Percentiles rank a stretch among this genome's conserved stretches.
phyloP scores from a whole-genome alignment of 208 protist species.

The Angomonas ambiguus region DNA sequence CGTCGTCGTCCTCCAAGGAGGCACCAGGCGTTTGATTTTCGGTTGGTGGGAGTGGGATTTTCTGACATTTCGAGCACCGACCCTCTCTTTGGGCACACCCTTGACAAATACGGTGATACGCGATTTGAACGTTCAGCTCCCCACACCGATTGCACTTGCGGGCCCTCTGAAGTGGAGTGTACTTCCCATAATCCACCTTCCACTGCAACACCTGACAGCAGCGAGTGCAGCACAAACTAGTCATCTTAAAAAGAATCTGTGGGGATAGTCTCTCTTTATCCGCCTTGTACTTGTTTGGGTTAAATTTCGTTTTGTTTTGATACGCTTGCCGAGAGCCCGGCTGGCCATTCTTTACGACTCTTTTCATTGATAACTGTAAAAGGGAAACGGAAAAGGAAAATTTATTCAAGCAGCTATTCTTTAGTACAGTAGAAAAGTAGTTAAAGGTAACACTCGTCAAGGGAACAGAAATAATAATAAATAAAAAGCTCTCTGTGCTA shows the following conservation, averaged over 20 bases:
- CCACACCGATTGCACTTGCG: slow-evolving; percentile 71
- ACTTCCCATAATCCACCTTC: slow-evolving; percentile 89
- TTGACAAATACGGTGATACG: slow-evolving; percentile 87
- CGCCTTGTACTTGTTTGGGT: slow-evolving; percentile 72
- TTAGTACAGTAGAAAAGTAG: no score
- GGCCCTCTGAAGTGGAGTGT: slow-evolving; percentile 38
- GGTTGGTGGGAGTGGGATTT: slow-evolving; percentile 17
- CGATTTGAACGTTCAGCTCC: slow-evolving; percentile 41
- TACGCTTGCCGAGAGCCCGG: slow-evolving; percentile 48
- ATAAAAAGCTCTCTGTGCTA: neutral
- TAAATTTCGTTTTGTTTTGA: slow-evolving; percentile 70
- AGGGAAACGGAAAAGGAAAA: no score
- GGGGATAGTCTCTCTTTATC: slow-evolving; percentile 57
- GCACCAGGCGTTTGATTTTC: neutral
- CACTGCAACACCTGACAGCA: slow-evolving; percentile 88
- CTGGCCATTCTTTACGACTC: neutral
- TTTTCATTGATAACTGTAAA: slow-evolving; percentile 6
- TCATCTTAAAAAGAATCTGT: slow-evolving; percentile 40
- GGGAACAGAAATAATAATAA: no score
- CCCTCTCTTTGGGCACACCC: slow-evolving; percentile 30
- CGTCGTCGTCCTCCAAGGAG: slow-evolving; percentile 7
- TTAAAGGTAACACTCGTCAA: no score
- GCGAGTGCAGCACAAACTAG: slow-evolving; percentile 70
- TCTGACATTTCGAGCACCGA: slow-evolving; percentile 87
- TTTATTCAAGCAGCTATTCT: no score